Percentiles rank a stretch among this genome's conserved stretches.
Evolutionary conservation across 2,329 filamentous ascomycete genomes (phyloP).

Genomic region (Coleophoma eucalyptorum): DNA sequence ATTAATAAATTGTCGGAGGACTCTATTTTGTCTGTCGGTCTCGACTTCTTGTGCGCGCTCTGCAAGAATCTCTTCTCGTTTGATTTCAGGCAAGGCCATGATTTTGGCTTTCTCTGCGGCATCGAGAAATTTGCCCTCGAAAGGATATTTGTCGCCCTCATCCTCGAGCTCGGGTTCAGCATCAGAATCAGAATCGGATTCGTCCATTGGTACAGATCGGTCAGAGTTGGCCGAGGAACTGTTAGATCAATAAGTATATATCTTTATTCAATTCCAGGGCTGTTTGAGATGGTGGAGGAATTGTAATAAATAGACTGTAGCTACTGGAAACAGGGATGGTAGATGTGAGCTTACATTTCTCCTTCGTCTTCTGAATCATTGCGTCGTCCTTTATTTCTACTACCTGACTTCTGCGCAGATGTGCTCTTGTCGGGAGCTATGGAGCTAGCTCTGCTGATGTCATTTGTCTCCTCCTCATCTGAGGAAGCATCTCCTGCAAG

Average conservation of each 20-base stretch:
- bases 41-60: constrained; percentile 83
- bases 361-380: constrained; percentile 73
- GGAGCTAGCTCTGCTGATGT: constrained; percentile 50
- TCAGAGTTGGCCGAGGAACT: constrained; percentile 66
- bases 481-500: constrained; percentile 75
- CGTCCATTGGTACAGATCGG: constrained; percentile 84
- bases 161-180: constrained; percentile 45
- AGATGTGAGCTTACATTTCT: constrained; percentile 66
- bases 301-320: too few species aligned
- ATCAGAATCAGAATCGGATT: constrained; percentile 77
- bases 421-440: constrained; percentile 44
- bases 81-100: constrained; percentile 81
- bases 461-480: constrained; percentile 50
- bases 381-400: constrained; percentile 41
- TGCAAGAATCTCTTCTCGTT: constrained; percentile 85
- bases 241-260: background rate
- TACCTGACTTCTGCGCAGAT: constrained; percentile 38
- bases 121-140: constrained; percentile 81
- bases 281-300: too few species aligned
- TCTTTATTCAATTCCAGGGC: too few species aligned
- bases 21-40: constrained; percentile 74
- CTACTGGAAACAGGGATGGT: background rate
- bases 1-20: constrained; percentile 73
- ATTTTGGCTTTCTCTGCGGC: constrained; percentile 74
- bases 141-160: constrained; percentile 69